Evolutionary conservation across 768 basidiomycete genomes (phyloP), one percentile per base, ranked within the genome.

Genomic region (Suillus placidus): DNA sequence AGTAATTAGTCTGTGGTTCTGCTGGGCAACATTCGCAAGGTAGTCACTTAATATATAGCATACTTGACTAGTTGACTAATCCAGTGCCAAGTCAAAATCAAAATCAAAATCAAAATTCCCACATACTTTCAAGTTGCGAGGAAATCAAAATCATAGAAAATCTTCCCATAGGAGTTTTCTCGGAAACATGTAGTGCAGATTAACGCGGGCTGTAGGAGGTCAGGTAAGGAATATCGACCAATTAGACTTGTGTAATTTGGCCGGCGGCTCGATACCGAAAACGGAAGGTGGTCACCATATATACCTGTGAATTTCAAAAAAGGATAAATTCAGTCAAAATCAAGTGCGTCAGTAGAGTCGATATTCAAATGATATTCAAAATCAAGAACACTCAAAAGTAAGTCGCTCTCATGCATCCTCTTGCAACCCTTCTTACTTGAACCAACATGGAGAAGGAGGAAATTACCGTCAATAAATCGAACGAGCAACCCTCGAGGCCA

Each of bases 71-170:
- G n/a, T n/a, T n/a, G n/a, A n/a, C 51, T 16, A 58, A 38, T 58
- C 37, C 56, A 26, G 35, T 23, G n/a, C 3, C n/a, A 16, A 35
- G 13, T 23, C n/a, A 57, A 57, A 57, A 6, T 38, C 56, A 38
- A 58, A 58, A 58, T 58, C 57, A 40, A 58, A 58, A 32, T 52
- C 30, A 52, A 52, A 52, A 52, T 54, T 32, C 23, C 14, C 49
- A 51, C 49, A 26, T 14, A 26, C 23, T 49, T 49, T 47, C 42
- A 43, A 42, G 16, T 42, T 5, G 13, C 16, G 10, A 47, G 47
- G 14, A 51, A 55, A 55, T n/a, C n/a, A n/a, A n/a, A n/a, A n/a
- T n/a, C n/a, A n/a, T 26, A 6, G 23, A 49, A 54, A 54, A 8
- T 6, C 7, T 7, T 16, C 26, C 16, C 51, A 52, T 30, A 16